Base-by-base conservation (phyloP, 169 alveolate genomes). In the Eimeria falciformis region DNA sequence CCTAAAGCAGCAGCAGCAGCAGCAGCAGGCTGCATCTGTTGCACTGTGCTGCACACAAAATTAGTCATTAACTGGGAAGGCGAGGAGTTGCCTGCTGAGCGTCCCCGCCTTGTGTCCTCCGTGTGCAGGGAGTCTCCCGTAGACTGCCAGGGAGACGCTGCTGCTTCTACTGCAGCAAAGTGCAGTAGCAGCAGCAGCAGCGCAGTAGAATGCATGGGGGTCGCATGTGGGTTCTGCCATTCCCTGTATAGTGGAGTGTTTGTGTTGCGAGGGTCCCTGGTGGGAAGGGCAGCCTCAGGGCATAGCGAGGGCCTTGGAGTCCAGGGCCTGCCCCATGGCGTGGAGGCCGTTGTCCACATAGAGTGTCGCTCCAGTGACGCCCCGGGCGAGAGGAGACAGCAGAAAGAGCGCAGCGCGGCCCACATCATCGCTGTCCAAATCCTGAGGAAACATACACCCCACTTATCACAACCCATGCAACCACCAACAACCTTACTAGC, bases 311-410 rank as follows among this genome's bases (percentile, higher is more conserved):
- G 94, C 40, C 47, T 62, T 40, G 46, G 93, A 84, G 73, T 92
- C 95, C 21, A 92, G 69, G 17, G 95, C 95, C 69, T 78, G 95
- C 37, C 95, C 95, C 96, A 95, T 95, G 25, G 94, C 93, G 50
- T 94, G 93, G 90, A 95, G 73, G n/a, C 96, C 96, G 78, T 94
- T 95, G 91, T 95, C 96, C 55, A 95, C 96, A 88, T 95, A 95
- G 29, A 95, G 92, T 1, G 96, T 94, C 79, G 81, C 91, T n/a
- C 96, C 96, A 23, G 96, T 94, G 65, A 95, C 95, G 11, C 94
- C 96, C 11, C 95, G 73, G 45, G 96, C 92, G 69, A 93, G 82
- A 37, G 91, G 90, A 23, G 96, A 95, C n/a, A 92, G 81, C 62
- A 95, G 90, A 62, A 94, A 95, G 66, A 95, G 88, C 5, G 96